Percentiles rank a stretch among this genome's conserved stretches.
phyloP scores from a whole-genome alignment of 2,329 filamentous ascomycete genomes.

The Orbilia blumenaviensis region DNA sequence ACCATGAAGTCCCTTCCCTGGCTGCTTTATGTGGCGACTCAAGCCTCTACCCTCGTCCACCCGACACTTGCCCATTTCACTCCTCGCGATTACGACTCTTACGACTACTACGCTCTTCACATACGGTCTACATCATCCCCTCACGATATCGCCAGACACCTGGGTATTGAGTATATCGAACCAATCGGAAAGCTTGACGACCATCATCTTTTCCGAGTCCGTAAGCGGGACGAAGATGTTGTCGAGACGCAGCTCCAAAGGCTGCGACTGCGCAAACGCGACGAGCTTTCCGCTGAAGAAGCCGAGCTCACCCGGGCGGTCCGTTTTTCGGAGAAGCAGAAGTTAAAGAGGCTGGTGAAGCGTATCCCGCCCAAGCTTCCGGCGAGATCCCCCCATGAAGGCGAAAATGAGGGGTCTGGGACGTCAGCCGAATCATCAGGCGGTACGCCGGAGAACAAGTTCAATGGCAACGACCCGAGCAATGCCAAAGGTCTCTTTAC shows the following conservation, averaged over 20 bases:
- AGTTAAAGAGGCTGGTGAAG: conserved; percentile 71
- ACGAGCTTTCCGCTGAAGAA: conserved; percentile 61
- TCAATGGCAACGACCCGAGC: conserved; percentile 8
- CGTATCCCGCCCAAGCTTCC: conserved; percentile 62
- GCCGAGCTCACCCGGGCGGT: conserved; percentile 75
- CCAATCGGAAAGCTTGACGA: conserved; percentile 77
- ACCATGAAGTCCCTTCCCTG: conserved; percentile 46
- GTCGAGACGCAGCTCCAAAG: conserved; percentile 67
- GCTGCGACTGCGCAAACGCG: conserved; percentile 66
- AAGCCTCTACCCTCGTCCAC: conserved; percentile 39
- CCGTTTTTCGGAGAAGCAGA: conserved; percentile 81
- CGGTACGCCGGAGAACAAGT: conserved; percentile 20
- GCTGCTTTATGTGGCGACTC: conserved; percentile 31
- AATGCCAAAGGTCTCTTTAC: conserved; percentile 24
- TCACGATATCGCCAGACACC: conserved; percentile 72
- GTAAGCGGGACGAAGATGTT: conserved; percentile 69
- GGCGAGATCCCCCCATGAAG: conserved; percentile 15
- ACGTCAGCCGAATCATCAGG: not conserved
- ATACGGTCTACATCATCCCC: conserved; percentile 74
- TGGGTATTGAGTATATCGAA: conserved; percentile 84
- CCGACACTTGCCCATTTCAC: conserved; percentile 58
- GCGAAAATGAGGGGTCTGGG: conserved; percentile 6
- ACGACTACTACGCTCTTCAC: conserved; percentile 94
- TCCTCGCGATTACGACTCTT: conserved; percentile 76
- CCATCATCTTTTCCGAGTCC: conserved; percentile 86